A percentile compares a stretch with the other conserved stretches of the same genome.
Conservation (phyloP, 441 rosid genomes). For the Adansonia madagascariensis region DNA sequence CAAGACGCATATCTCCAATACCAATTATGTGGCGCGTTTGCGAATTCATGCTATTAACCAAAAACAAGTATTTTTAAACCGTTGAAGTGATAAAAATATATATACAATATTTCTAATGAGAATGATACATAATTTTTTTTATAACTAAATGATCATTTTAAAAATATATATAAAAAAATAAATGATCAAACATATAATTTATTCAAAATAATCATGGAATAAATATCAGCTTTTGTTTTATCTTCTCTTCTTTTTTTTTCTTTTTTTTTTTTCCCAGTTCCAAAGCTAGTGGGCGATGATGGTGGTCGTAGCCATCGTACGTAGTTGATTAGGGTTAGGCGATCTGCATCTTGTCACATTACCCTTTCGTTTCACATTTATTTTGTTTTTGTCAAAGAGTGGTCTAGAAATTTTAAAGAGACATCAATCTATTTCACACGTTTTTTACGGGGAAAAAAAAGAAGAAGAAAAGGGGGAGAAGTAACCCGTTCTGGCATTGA, state of each 20-base stretch:
- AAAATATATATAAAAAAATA: no score
- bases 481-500: neutral
- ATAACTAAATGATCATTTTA: no score
- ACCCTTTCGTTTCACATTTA: neutral
- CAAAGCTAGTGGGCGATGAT: conserved; percentile 16
- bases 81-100: no score
- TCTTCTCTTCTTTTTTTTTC: neutral
- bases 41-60: no score
- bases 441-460: neutral
- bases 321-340: neutral
- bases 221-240: neutral
- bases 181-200: no score
- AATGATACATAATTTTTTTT: no score
- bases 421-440: neutral
- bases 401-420: neutral
- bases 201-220: neutral
- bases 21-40: no score
- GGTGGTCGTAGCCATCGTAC: neutral
- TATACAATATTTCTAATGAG: no score
- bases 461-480: neutral
- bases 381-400: neutral
- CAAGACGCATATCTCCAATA: no score
- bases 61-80: no score
- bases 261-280: neutral
- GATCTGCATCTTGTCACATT: neutral